Conservation (phyloP, 805 yeast species). For the Cyberlindnera euphorbiiphila region DNA sequence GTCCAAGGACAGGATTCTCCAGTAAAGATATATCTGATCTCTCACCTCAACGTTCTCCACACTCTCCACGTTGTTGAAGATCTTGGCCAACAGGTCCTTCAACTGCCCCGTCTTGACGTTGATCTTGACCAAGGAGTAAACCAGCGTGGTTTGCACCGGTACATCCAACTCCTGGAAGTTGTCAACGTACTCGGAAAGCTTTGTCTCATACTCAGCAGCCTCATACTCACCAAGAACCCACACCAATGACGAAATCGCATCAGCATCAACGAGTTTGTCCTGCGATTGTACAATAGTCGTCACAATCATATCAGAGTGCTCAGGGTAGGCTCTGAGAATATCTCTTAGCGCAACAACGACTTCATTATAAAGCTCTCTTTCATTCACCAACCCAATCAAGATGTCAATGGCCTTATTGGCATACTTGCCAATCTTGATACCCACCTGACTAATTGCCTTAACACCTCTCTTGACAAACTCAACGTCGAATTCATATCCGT, state of each 20-base stretch:
- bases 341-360: slow-evolving; percentile 60
- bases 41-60: slow-evolving; percentile 74
- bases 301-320: slow-evolving; percentile 44
- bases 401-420: slow-evolving; percentile 56
- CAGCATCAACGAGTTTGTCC: slow-evolving; percentile 45
- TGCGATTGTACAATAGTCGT: slow-evolving; percentile 50
- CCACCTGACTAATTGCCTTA: slow-evolving; percentile 66
- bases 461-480: slow-evolving; percentile 68
- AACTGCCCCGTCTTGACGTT: slow-evolving; percentile 39
- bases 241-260: slow-evolving; percentile 51
- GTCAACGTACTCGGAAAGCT: slow-evolving; percentile 43
- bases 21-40: slow-evolving; percentile 74
- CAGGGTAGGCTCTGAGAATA: slow-evolving; percentile 62
- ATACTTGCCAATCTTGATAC: slow-evolving; percentile 54
- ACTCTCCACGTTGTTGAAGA: slow-evolving; percentile 61
- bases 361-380: slow-evolving; percentile 64
- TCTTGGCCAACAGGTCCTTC: slow-evolving; percentile 46
- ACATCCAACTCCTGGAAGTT: slow-evolving; percentile 58
- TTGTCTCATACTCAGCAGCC: slow-evolving; percentile 48
- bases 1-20: slow-evolving; percentile 65
- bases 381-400: slow-evolving; percentile 53
- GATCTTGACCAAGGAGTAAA: slow-evolving; percentile 62
- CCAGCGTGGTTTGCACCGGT: slow-evolving; percentile 52
- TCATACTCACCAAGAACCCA: slow-evolving; percentile 74
- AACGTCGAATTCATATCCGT: slow-evolving; percentile 81